Conservation (phyloP, 129 eudicot genomes). For the Chrysanthemum seticuspe region DNA sequence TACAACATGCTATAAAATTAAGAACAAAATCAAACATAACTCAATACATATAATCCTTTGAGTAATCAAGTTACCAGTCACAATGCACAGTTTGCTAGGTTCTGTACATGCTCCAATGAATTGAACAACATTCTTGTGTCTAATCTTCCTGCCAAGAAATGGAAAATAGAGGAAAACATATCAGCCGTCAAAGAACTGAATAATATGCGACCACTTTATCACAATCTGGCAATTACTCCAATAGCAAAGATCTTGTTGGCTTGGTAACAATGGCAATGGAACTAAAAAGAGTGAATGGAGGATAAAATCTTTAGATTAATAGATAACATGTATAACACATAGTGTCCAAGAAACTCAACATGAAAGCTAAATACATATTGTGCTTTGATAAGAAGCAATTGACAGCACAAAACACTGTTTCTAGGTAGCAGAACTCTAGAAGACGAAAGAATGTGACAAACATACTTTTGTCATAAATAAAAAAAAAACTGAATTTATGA, state of each 20-base stretch:
- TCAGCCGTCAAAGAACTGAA: constrained; percentile 9
- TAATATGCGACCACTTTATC: neutral
- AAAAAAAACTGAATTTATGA: no score
- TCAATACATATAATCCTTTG: neutral
- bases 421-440: no score
- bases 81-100: constrained; percentile 65
- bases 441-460: no score
- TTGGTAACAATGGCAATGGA: neutral
- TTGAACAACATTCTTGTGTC: constrained; percentile 83
- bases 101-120: constrained; percentile 81
- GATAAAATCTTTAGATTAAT: neutral
- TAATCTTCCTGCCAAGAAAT: constrained; percentile 51
- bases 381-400: no score
- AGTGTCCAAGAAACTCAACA: neutral
- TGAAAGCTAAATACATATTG: neutral
- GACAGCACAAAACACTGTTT: no score
- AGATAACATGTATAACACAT: neutral
- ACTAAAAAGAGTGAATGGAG: constrained; percentile 1
- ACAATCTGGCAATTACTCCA: neutral
- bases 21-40: constrained; percentile 6
- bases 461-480: no score
- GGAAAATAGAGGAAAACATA: constrained; percentile 12
- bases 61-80: constrained; percentile 54
- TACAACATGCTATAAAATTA: neutral
- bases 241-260: neutral